These are phyloP conservation scores for Microcyclospora tardicrescens DNA, from an alignment of 2,329 filamentous ascomycete species.

Conservation along the genomic window DNA sequence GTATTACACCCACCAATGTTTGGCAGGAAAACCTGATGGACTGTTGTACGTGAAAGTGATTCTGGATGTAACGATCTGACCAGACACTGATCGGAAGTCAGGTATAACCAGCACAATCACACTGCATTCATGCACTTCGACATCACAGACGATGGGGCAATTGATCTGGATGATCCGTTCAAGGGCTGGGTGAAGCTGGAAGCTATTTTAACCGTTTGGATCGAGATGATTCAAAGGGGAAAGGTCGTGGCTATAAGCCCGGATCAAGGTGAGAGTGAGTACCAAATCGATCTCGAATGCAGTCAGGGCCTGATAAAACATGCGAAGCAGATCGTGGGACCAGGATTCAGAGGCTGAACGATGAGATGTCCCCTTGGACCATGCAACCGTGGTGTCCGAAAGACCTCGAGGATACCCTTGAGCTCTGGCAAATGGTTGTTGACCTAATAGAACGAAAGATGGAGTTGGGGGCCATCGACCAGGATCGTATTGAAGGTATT, in stretches of 20 bases:
- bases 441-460: no score
- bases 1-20: slow-evolving; percentile 1
- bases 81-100: not conserved
- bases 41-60: slow-evolving; percentile 3
- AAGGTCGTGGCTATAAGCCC: slow-evolving; percentile 4
- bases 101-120: slow-evolving; percentile 5
- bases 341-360: no score
- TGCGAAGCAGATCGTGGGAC: no score
- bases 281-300: not conserved
- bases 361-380: no score
- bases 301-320: no score
- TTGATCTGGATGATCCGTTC: not conserved
- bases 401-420: no score
- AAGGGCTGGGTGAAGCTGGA: slow-evolving; percentile 7
- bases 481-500: no score
- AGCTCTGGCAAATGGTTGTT: no score
- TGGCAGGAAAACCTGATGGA: slow-evolving; percentile 5
- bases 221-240: slow-evolving; percentile 6
- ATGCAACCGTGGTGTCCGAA: no score
- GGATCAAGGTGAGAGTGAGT: slow-evolving; percentile 2
- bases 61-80: no score
- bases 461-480: no score
- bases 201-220: slow-evolving; percentile 8
- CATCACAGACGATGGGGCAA: slow-evolving; percentile 5
- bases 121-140: slow-evolving; percentile 8